Percentiles rank a stretch among this genome's conserved stretches.
phyloP scores from a whole-genome alignment of 441 rosid genomes.

The Erodium texanum region DNA sequence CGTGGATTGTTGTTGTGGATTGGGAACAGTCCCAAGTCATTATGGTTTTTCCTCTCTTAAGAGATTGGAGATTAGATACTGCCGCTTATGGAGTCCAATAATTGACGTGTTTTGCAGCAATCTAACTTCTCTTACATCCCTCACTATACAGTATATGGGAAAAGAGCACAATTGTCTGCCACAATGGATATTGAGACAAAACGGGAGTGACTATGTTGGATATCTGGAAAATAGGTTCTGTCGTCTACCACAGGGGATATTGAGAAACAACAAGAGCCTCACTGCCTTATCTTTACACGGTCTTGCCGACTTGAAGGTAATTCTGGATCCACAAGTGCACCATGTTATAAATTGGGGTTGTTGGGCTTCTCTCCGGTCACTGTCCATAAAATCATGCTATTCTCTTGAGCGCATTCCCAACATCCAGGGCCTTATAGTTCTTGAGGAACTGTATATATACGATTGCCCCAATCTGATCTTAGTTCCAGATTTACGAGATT shows the following conservation, averaged over 20 bases:
- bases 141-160: not conserved
- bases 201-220: not conserved
- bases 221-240: not conserved
- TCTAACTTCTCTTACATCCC: not conserved
- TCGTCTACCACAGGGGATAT: not conserved
- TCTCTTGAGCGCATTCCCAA: not conserved
- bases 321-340: not conserved
- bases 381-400: not conserved
- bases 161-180: not conserved
- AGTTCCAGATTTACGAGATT: conserved; percentile 6
- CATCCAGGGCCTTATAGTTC: conserved; percentile 1
- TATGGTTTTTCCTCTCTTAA: conserved; percentile 10
- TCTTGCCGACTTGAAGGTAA: not conserved
- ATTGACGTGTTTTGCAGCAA: not conserved
- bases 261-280: not conserved
- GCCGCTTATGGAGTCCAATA: not conserved
- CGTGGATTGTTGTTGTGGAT: not conserved
- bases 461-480: conserved; percentile 6
- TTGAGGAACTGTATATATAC: not conserved
- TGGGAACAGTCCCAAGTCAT: not conserved
- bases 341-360: conserved; percentile 1
- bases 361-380: not conserved
- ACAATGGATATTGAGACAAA: not conserved
- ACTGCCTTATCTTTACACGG: not conserved
- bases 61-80: not conserved